Evolutionary conservation across 139 green algal species (phyloP).

Genomic region (Coelastrella sp.): DNA sequence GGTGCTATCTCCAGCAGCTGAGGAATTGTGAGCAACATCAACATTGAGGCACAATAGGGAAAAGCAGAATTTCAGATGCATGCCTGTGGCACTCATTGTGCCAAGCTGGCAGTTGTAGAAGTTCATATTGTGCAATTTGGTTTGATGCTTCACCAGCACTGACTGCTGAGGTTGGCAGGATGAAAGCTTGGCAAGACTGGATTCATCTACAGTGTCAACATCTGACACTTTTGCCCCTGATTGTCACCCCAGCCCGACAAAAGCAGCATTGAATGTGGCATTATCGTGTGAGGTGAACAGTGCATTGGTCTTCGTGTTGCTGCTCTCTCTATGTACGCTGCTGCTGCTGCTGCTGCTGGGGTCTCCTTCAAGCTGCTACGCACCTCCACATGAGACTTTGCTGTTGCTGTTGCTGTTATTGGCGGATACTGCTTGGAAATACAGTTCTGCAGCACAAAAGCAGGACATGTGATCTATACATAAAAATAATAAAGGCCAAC

Average conservation of each 20-base stretch:
- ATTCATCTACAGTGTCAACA: no score
- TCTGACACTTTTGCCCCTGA: no score
- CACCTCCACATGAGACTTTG: conserved; percentile 60
- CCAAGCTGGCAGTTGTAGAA: no score
- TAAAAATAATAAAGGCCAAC: no score
- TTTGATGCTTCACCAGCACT: no score
- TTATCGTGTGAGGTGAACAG: not conserved
- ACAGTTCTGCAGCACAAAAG: conserved; percentile 22
- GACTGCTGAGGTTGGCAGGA: no score
- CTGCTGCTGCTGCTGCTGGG: not conserved
- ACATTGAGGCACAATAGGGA: not conserved
- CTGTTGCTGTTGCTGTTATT: conserved; percentile 45
- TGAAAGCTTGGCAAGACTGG: no score
- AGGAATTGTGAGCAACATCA: not conserved
- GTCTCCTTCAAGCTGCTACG: not conserved
- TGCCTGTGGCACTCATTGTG: no score
- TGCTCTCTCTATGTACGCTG: not conserved
- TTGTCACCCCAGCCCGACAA: no score
- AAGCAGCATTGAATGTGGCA: no score
- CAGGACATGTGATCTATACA: no score
- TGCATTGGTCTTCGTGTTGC: not conserved
- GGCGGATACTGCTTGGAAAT: conserved; percentile 15
- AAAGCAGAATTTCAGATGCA: not conserved
- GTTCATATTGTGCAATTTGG: no score
- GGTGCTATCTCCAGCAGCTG: conserved; percentile 34